Evolutionary conservation across 225 moss, liverwort and hornwort genomes (phyloP).

Genomic region (Asterella californica): DNA sequence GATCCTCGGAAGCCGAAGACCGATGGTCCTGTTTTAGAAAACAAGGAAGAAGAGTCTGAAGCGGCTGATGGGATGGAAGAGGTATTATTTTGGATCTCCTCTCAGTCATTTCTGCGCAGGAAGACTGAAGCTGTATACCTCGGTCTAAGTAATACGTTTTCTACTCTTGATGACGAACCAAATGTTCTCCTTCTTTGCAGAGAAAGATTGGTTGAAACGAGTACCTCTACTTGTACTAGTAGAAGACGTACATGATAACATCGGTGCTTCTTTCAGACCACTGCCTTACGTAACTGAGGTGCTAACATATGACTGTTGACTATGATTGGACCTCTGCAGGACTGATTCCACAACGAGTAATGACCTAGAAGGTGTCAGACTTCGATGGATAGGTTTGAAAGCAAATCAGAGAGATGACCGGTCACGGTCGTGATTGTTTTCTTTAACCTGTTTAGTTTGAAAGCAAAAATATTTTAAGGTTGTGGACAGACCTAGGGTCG

Average conservation of each 20-base stretch:
- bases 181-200: not conserved
- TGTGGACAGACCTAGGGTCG: not conserved
- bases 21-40: slow-evolving; percentile 36
- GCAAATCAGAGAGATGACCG: not conserved
- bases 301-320: not conserved
- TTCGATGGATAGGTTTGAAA: not conserved
- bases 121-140: not conserved
- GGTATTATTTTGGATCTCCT: slow-evolving; percentile 15
- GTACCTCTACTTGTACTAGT: not conserved
- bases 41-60: slow-evolving; percentile 5
- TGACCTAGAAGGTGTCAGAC: not conserved
- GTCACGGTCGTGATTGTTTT: not conserved
- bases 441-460: not conserved
- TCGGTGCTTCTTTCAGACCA: not conserved
- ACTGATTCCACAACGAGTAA: not conserved
- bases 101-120: not conserved
- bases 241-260: not conserved
- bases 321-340: not conserved
- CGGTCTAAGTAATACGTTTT: not conserved
- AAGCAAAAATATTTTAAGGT: not conserved
- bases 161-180: not conserved
- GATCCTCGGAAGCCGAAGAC: slow-evolving; percentile 30
- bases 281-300: not conserved
- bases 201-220: not conserved
- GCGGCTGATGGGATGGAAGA: slow-evolving; percentile 40